A percentile compares a stretch with the other conserved stretches of the same genome.
Evolutionary conservation across 2,329 filamentous ascomycete species (phyloP).

Genomic region (Aspergillus spinulosporus): DNA sequence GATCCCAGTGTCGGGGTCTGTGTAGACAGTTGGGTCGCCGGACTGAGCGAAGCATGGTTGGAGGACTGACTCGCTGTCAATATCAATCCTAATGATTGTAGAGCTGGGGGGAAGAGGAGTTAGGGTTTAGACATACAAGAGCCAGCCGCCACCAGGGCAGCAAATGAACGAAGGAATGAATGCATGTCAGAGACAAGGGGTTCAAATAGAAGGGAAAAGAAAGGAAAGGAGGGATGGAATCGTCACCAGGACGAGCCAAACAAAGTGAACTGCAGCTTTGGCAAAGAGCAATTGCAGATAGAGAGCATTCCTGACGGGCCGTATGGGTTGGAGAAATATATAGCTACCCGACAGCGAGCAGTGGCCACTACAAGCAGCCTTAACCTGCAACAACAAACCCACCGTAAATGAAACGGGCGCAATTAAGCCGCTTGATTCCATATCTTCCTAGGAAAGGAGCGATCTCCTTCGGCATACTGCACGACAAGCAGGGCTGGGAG

Average conservation of each 20-base stretch:
- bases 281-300: background rate
- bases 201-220: background rate
- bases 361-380: no score
- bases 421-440: no score
- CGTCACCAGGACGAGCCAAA: constrained; percentile 6
- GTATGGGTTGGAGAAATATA: background rate
- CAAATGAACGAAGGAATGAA: background rate
- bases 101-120: no score
- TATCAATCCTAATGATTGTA: no score
- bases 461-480: no score
- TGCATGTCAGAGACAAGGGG: background rate
- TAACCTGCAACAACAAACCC: no score
- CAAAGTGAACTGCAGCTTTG: background rate
- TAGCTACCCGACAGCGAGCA: background rate
- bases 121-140: background rate
- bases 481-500: no score
- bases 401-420: no score
- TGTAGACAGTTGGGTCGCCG: constrained; percentile 34
- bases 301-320: no score
- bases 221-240: background rate
- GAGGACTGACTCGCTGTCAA: background rate
- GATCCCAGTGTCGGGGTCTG: constrained; percentile 54
- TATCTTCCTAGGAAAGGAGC: no score
- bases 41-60: constrained; percentile 15
- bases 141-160: constrained; percentile 1